Conservation (phyloP, 2,329 filamentous ascomycete genomes). For the Aspergillus phoenicis region DNA sequence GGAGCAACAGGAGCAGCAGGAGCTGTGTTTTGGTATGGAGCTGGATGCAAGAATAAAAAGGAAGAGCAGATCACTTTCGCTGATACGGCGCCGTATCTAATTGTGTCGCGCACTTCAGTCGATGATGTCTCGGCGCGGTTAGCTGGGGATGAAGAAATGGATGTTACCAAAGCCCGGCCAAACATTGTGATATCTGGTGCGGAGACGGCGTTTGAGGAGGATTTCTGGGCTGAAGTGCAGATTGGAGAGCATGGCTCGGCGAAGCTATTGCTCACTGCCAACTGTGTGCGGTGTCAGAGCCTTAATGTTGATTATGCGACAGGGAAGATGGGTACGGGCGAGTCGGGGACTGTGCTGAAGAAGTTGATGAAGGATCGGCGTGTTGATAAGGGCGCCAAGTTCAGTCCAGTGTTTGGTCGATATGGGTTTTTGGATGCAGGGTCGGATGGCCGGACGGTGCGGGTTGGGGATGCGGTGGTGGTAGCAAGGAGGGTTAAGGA, state of each 20-base stretch:
- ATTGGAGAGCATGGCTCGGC: constrained; percentile 10
- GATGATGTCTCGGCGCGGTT: constrained; percentile 64
- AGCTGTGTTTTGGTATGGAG: constrained; percentile 8
- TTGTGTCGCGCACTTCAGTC: constrained; percentile 72
- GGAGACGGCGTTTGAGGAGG: constrained; percentile 64
- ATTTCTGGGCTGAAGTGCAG: constrained; percentile 68
- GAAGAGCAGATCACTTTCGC: constrained; percentile 36
- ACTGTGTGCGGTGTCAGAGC: constrained; percentile 69
- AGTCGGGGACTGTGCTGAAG: constrained; percentile 66
- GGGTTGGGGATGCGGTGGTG: constrained; percentile 59
- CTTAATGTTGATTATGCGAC: constrained; percentile 72
- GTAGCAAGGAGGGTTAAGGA: constrained; percentile 55
- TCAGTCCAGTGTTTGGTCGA: constrained; percentile 70
- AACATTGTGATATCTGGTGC: constrained; percentile 70
- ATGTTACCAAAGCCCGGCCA: constrained; percentile 70
- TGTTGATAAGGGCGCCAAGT: constrained; percentile 69
- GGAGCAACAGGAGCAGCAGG: constrained; percentile 11
- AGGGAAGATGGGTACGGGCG: constrained; percentile 60
- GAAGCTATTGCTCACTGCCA: constrained; percentile 64
- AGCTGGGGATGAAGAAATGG: constrained; percentile 54
- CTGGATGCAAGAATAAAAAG: constrained; percentile 3
- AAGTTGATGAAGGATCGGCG: constrained; percentile 70
- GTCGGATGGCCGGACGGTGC: constrained; percentile 44
- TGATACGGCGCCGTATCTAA: constrained; percentile 61
- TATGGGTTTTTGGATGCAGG: constrained; percentile 63